Conservation (phyloP, 2,329 filamentous ascomycete species). For the Trichoderma citrinoviride region DNA sequence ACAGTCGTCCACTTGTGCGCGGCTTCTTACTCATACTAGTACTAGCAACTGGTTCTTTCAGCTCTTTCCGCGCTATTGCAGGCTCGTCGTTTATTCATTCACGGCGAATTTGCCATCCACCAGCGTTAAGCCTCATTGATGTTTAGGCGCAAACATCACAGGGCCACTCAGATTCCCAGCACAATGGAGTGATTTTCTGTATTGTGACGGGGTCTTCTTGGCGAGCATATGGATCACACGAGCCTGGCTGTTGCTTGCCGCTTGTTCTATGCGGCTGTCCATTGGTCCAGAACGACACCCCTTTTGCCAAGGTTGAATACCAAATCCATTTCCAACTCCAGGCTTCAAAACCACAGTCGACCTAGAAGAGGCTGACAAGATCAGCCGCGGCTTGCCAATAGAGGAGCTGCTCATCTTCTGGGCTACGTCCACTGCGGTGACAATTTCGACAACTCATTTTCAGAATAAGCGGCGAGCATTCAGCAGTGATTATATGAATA, state of each 20-base stretch:
- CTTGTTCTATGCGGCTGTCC: too few species aligned
- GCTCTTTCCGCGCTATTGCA: constrained; percentile 13
- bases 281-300: too few species aligned
- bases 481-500: background rate
- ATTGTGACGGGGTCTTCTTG: background rate
- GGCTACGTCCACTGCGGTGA: background rate
- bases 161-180: background rate
- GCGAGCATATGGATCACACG: background rate
- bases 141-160: background rate
- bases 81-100: constrained; percentile 1
- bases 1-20: background rate
- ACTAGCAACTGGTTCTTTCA: constrained; percentile 12
- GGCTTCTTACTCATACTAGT: constrained; percentile 1
- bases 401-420: background rate
- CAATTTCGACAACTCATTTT: too few species aligned
- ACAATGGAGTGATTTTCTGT: background rate
- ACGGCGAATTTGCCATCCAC: background rate
- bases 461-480: background rate
- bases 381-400: background rate
- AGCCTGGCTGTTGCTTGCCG: background rate
- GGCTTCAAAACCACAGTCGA: too few species aligned
- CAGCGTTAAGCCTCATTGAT: constrained; percentile 2
- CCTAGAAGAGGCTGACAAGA: too few species aligned
- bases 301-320: too few species aligned
- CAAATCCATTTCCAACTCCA: too few species aligned